Percentiles rank a stretch among this genome's conserved stretches.
Conservation (phyloP, 257 asterid species). For the Hygrophila difformis region DNA sequence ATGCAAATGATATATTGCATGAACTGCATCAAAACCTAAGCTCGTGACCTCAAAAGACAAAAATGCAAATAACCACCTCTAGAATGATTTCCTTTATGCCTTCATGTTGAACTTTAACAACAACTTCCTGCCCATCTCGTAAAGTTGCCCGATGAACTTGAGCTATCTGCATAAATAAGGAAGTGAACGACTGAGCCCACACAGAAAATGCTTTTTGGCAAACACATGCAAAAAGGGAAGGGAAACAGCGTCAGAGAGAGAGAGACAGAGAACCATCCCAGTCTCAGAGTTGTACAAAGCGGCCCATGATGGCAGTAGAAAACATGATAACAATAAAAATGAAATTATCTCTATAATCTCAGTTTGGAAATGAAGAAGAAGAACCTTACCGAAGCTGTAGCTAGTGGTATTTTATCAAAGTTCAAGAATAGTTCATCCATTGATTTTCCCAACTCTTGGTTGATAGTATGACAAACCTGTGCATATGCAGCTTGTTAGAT, state of each 20-base stretch:
- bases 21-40: conserved; percentile 5
- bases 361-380: no score
- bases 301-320: no score
- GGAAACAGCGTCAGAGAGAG: no score
- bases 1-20: conserved; percentile 13
- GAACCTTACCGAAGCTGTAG: conserved; percentile 90
- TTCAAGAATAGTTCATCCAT: conserved; percentile 69
- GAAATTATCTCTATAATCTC: neutral
- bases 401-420: conserved; percentile 68
- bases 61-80: conserved; percentile 45
- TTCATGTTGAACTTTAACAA: conserved; percentile 95
- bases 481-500: conserved; percentile 20
- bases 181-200: conserved; percentile 11
- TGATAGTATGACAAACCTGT: conserved; percentile 73
- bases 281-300: no score
- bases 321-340: no score
- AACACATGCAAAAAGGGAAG: no score
- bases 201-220: conserved; percentile 10
- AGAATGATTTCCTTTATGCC: conserved; percentile 74
- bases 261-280: no score
- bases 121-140: conserved; percentile 68
- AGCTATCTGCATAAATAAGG: conserved; percentile 59
- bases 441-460: conserved; percentile 65
- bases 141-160: conserved; percentile 98
- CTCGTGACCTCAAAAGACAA: conserved; percentile 13